Percentiles rank a stretch among this genome's conserved stretches.
Evolutionary conservation across 148 eudicot genomes (phyloP).

Genomic region (Limonium bicolor): DNA sequence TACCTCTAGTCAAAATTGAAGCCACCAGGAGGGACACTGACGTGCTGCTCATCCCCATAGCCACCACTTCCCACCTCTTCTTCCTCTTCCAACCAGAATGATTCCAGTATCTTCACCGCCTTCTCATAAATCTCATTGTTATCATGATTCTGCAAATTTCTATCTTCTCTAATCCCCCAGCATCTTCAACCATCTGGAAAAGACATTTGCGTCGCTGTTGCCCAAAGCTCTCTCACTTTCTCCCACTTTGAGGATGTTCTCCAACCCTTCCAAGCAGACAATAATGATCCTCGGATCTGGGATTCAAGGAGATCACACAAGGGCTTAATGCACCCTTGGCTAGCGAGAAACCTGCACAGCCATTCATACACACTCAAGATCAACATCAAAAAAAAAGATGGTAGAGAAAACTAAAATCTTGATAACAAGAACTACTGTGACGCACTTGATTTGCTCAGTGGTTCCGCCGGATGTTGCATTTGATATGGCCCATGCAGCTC

Average conservation of each 20-base stretch:
- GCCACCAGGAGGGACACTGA: slow-evolving; percentile 9
- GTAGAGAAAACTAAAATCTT: not conserved
- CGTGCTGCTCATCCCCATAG: too few relatives aligned
- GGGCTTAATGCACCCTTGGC: slow-evolving; percentile 37
- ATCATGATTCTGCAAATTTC: slow-evolving; percentile 36
- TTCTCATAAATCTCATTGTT: slow-evolving; percentile 41
- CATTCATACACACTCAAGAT: not conserved
- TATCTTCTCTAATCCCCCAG: slow-evolving; percentile 40
- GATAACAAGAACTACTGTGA: not conserved
- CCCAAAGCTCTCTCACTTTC: slow-evolving; percentile 28
- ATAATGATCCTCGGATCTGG: slow-evolving; percentile 40
- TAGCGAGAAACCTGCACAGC: slow-evolving; percentile 28
- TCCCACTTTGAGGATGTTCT: slow-evolving; percentile 32
- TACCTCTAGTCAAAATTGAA: slow-evolving; percentile 18
- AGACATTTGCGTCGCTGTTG: slow-evolving; percentile 16
- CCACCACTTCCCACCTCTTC: slow-evolving; percentile 23
- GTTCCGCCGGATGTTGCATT: slow-evolving; percentile 35
- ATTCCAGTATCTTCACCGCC: slow-evolving; percentile 34
- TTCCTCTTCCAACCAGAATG: slow-evolving; percentile 39
- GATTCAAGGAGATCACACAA: slow-evolving; percentile 34
- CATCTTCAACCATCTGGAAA: slow-evolving; percentile 31
- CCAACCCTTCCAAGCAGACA: slow-evolving; percentile 35
- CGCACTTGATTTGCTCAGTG: slow-evolving; percentile 29
- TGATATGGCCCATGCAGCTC: slow-evolving; percentile 39
- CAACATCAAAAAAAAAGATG: not conserved